phyloP scores from a whole-genome alignment of 2,329 filamentous ascomycete genomes.

The Monosporascus sp. region DNA sequence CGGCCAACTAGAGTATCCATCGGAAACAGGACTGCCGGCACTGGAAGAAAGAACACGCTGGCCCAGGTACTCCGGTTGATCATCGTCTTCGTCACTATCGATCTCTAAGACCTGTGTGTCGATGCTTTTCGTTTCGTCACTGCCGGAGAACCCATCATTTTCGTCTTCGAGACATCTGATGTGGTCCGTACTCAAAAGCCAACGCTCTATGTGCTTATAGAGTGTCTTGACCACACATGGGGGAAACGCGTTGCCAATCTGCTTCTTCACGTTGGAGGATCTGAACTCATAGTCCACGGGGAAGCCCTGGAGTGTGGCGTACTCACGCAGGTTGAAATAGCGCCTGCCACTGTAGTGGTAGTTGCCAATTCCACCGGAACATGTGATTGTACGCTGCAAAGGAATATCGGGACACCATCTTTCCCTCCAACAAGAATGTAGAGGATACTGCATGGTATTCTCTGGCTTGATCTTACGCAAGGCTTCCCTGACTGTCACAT shows the following conservation, averaged over 20 bases:
- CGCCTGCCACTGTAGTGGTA: constrained; percentile 61
- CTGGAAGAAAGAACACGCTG: constrained; percentile 4
- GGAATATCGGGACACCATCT: constrained; percentile 42
- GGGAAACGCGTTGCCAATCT: constrained; percentile 78
- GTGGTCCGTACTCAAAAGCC: constrained; percentile 39
- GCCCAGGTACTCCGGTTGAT: constrained; percentile 13
- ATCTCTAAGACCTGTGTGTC: too few relatives aligned
- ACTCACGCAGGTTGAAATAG: constrained; percentile 61
- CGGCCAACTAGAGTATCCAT: background rate
- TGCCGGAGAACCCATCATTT: constrained; percentile 8
- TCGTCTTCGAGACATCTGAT: constrained; percentile 18
- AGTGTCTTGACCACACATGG: constrained; percentile 48
- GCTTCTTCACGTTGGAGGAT: constrained; percentile 43
- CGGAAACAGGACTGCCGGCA: constrained; percentile 2
- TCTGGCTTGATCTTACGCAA: constrained; percentile 28
- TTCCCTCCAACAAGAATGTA: constrained; percentile 1
- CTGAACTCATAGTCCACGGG: constrained; percentile 55
- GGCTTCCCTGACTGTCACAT: constrained; percentile 39
- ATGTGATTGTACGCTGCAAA: constrained; percentile 58
- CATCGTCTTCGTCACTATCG: constrained; percentile 4
- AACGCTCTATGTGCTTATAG: constrained; percentile 42
- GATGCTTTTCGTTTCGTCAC: constrained; percentile 1
- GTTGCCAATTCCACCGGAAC: constrained; percentile 50
- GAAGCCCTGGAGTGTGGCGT: constrained; percentile 66
- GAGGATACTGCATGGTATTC: background rate